Conservation (phyloP, 2,329 filamentous ascomycete species). For the Colletotrichum coccodes region DNA sequence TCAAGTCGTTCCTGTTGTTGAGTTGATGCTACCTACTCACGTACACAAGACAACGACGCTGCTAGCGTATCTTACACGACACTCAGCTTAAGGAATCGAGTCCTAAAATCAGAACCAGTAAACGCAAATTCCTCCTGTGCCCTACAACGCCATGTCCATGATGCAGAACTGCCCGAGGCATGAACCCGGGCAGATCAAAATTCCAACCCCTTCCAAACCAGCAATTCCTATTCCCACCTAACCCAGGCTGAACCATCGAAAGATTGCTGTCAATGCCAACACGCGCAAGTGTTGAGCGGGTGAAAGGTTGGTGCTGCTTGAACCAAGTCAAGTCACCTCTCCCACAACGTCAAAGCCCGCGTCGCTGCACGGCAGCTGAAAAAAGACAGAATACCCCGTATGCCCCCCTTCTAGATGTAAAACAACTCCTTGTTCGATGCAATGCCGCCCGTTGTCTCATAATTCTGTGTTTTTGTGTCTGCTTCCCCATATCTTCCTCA, state of each 20-base stretch:
- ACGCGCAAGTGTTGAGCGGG: too few relatives aligned
- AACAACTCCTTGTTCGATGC: slow-evolving; percentile 25
- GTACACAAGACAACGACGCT: not conserved
- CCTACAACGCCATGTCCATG: slow-evolving; percentile 23
- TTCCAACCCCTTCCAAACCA: not conserved
- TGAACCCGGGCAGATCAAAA: not conserved
- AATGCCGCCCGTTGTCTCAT: not conserved
- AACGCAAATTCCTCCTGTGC: not conserved
- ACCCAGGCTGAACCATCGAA: not conserved
- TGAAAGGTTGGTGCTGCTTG: not conserved
- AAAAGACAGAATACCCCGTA: not conserved
- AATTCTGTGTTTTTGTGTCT: not conserved
- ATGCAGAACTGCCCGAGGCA: slow-evolving; percentile 9
- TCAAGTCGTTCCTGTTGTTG: not conserved
- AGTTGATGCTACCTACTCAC: not conserved
- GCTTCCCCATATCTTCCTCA: not conserved
- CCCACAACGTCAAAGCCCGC: not conserved
- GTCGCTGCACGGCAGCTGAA: not conserved
- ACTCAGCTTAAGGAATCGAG: not conserved
- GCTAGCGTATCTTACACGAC: not conserved
- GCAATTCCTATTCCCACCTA: not conserved
- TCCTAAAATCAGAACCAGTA: not conserved
- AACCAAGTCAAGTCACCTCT: not conserved
- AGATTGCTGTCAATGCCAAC: not conserved
- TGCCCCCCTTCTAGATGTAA: slow-evolving; percentile 17